Evolutionary conservation across 1,284 basidiomycete genomes (phyloP).

Genomic region (Lentinula novae-zelandiae): DNA sequence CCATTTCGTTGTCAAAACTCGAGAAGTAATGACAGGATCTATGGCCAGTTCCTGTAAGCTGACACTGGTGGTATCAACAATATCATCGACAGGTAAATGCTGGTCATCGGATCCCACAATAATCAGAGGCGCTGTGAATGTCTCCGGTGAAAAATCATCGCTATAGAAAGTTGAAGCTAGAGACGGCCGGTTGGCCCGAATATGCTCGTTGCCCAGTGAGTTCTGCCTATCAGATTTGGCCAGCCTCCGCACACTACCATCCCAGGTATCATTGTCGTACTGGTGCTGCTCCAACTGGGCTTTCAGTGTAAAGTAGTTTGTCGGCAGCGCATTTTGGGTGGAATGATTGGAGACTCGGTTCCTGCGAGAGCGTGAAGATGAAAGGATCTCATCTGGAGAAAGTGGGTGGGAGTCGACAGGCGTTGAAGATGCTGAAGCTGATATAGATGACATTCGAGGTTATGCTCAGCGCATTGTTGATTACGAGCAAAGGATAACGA

Average conservation of each 20-base stretch:
- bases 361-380: slow-evolving; percentile 30
- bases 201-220: slow-evolving; percentile 31
- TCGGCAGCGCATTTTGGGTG: background rate
- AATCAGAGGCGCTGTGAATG: slow-evolving; percentile 42
- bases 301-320: slow-evolving; percentile 58
- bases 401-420: slow-evolving; percentile 67
- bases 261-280: slow-evolving; percentile 40
- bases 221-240: slow-evolving; percentile 28
- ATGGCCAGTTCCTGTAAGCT: background rate
- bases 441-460: slow-evolving; percentile 6
- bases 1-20: slow-evolving; percentile 62
- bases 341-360: slow-evolving; percentile 17
- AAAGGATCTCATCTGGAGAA: slow-evolving; percentile 45
- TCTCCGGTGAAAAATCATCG: slow-evolving; percentile 12
- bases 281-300: slow-evolving; percentile 51
- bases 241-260: slow-evolving; percentile 55
- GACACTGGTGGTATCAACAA: slow-evolving; percentile 15
- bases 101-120: slow-evolving; percentile 48
- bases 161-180: background rate
- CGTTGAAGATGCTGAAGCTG: slow-evolving; percentile 27
- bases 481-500: background rate
- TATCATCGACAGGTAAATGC: slow-evolving; percentile 12
- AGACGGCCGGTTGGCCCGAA: background rate
- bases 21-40: slow-evolving; percentile 28
- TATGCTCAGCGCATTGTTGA: background rate